A percentile compares a stretch with the other conserved stretches of the same genome.
These are phyloP conservation scores for Pichia sp. DNA, from an alignment of 1,139 yeast species.

Conservation along the genomic window DNA sequence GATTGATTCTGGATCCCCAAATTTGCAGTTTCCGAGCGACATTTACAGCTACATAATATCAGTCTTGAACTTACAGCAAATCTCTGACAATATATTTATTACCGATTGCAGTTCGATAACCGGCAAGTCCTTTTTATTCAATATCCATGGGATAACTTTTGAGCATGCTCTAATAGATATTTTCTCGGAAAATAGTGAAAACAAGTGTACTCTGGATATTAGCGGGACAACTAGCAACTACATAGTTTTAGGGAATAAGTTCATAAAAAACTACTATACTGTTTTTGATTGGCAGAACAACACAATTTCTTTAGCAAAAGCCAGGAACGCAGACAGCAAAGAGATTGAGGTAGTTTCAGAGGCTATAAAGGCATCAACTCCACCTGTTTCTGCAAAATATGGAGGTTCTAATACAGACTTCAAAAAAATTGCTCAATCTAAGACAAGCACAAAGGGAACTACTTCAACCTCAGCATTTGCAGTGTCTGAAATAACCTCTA, in stretches of 20 bases:
- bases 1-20: not conserved
- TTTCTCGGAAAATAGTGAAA: not conserved
- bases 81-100: slow-evolving; percentile 64
- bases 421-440: not conserved
- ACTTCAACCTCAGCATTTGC: not conserved
- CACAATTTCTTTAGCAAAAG: not conserved
- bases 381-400: slow-evolving; percentile 6
- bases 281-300: not conserved
- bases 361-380: not conserved
- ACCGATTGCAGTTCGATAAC: slow-evolving; percentile 30
- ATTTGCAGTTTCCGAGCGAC: not conserved
- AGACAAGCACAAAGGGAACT: not conserved
- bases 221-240: not conserved
- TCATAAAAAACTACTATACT: not conserved
- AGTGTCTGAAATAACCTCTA: no score
- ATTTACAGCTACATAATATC: not conserved
- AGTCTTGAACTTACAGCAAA: slow-evolving; percentile 16
- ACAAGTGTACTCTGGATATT: slow-evolving; percentile 1
- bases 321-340: not conserved
- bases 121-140: not conserved
- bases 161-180: not conserved
- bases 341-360: not conserved
- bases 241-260: not conserved
- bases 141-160: not conserved
- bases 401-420: slow-evolving; percentile 6